Evolutionary conservation across 73 alveolate genomes (phyloP).

Genomic region (Tetrahymena elliotti): DNA sequence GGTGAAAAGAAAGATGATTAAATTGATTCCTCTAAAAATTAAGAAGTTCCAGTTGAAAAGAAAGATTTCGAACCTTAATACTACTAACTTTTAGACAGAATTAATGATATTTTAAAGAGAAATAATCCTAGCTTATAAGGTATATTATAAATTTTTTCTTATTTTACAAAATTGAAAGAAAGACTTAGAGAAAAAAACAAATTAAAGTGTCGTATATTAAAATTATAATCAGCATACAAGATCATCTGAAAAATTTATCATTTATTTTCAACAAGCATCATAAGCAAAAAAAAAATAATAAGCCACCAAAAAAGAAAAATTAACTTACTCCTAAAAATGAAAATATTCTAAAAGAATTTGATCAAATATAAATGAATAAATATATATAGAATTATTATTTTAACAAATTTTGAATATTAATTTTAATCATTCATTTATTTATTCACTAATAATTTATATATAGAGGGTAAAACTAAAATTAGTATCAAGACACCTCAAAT

Average conservation of each 20-base stretch:
- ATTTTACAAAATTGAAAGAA: not conserved
- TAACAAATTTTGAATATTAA: too few species aligned
- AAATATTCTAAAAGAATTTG: too few species aligned
- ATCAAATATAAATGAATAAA: too few species aligned
- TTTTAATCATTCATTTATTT: too few species aligned
- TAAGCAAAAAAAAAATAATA: too few species aligned
- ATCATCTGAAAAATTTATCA: too few species aligned
- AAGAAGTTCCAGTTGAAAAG: not conserved
- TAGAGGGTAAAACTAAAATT: slow-evolving; percentile 18
- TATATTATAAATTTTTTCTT: not conserved
- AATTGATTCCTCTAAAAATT: not conserved
- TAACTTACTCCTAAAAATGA: too few species aligned
- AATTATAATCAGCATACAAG: too few species aligned
- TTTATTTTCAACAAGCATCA: too few species aligned
- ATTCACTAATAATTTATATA: not conserved
- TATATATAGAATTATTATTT: too few species aligned
- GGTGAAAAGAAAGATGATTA: not conserved
- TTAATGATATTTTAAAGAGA: not conserved
- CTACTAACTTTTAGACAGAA: not conserved
- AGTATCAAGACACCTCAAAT: slow-evolving; percentile 41
- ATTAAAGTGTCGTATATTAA: too few species aligned
- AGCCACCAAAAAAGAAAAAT: too few species aligned
- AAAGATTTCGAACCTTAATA: not conserved
- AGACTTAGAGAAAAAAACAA: not conserved
- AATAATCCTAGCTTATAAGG: not conserved